Base-by-base conservation (phyloP, 306 rosid species). In the Geum urbanum region DNA sequence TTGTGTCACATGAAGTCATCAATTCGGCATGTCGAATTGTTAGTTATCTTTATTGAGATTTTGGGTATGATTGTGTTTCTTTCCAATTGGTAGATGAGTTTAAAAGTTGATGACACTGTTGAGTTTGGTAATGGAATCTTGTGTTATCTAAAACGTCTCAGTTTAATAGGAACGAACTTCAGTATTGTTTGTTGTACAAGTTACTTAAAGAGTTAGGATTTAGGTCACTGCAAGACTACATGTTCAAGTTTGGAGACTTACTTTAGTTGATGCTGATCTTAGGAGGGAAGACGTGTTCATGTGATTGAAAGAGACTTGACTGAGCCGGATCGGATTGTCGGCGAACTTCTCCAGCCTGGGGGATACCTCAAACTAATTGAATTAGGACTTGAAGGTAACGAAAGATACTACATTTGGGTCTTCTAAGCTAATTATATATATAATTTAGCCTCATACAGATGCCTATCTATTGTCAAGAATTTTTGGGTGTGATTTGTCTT, bases 291-390 rank as follows among this genome's bases (percentile, higher is more conserved):
- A 41, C 57, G 41, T 35, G 86, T 88, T 70, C 86, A 47, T 61
- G 87, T 88, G 62, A 75, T 88, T 22, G 91, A 88, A 78, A 86
- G 87, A 77, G 85, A 82, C 77, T 82, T 84, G 69, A 72, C 76
- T 4, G 89, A 84, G 80, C 88, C 85, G 1, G 80, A 88, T 62
- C 72, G 89, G 77, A 84, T 88, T 45, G 82, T 86, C 5, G 95
- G 95, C 5, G 95, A 88, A 73, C 84, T 88, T 68, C 81, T 88
- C 35, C 91, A 84, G 84, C 95, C 89, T 5, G 89, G 95, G 49
- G 91, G 95, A 12, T 86, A 86, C 75, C 70, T 86, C 39, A 88
- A 86, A 74, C 73, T 88, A 49, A 66, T 86, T 37, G 91, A 86
- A 55, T 73, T 88, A 44, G 91, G 91, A 15, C 80, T 84, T 51